Base-by-base conservation (phyloP, 2,329 filamentous ascomycete genomes). In the Colletotrichum tabaci region DNA sequence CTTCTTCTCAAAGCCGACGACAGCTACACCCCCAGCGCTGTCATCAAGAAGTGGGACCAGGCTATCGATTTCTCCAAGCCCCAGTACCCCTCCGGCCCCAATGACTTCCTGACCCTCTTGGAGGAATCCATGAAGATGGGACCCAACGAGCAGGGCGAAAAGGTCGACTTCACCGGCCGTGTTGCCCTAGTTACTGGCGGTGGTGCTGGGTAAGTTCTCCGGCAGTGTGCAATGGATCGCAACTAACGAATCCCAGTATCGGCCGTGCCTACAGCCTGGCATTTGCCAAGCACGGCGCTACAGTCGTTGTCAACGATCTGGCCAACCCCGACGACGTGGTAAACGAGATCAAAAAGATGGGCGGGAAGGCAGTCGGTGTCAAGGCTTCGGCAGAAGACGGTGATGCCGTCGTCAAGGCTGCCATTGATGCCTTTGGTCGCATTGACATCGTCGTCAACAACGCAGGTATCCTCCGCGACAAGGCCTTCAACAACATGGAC, bases 371-470 rank as follows among this genome's bases (percentile, higher is more conserved):
- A 38, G 93, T 94, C 69, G 95, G 95, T 77, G 94, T 97, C 83
- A 98, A 97, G 87, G 94, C 94, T 69, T 97, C 94, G 60, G 95
- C 95, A 72, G 94, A 98, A 82, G 94, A 99, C 73, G 96, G 96
- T 57, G 95, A 98, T 66, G 88, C 88, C 49, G 94, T 98, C 57
- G 92, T 99, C 77, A 97, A 98, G 89, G 92, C 90, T 69, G 96
- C 96, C 67, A 97, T 99, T 78, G 96, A 98, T 80, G 91, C 93
- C 50, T 98, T 93, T 81, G 96, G 96, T 77, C 94, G 96, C 77
- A 89, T 99, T 77, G 96, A 99, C 80, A 95, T 99, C 74, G 84
- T 99, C 74, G 89, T 99, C 87, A 99, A 99, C 91, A 99, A 99
- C 80, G 96, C 96, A 64, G 96, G 96, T 79, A 99, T 99, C 77